Percentiles rank a stretch among this genome's conserved stretches.
Conservation (phyloP, 1,284 basidiomycete genomes). For the Cryptococcus sp. region DNA sequence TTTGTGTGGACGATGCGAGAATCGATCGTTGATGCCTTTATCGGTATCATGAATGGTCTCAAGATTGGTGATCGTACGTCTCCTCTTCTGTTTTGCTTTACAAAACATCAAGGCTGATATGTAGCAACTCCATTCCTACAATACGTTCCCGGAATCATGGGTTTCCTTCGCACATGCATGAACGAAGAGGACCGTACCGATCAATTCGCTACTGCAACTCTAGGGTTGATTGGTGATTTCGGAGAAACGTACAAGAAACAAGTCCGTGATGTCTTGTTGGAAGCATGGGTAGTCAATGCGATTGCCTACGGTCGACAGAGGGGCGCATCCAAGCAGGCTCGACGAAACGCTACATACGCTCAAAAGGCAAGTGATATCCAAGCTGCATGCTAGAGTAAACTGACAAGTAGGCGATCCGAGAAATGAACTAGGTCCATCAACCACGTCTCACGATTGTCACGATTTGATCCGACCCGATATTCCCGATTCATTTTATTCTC, state of each 20-base stretch:
- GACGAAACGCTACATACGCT: conserved; percentile 55
- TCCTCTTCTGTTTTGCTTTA: background rate
- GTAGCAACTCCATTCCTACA: conserved; percentile 56
- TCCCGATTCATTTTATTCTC: no score
- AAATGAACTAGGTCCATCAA: no score
- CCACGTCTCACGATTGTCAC: conserved; percentile 11
- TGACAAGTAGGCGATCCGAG: no score
- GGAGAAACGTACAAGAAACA: conserved; percentile 77
- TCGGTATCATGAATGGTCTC: conserved; percentile 85
- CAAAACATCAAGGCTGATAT: background rate
- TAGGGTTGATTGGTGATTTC: conserved; percentile 87
- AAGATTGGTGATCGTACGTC: conserved; percentile 56
- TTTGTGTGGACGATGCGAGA: conserved; percentile 89
- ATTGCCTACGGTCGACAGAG: conserved; percentile 59
- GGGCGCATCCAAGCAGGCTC: conserved; percentile 50
- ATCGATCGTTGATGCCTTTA: conserved; percentile 94
- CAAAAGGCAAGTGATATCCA: conserved; percentile 50
- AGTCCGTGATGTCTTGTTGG: conserved; percentile 71
- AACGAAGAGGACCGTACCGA: conserved; percentile 77
- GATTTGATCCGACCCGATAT: conserved; percentile 6
- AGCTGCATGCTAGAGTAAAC: no score
- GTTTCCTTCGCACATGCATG: conserved; percentile 74
- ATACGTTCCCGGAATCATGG: conserved; percentile 71
- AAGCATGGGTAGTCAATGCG: conserved; percentile 75
- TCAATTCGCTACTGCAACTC: conserved; percentile 65